Evolutionary conservation across 768 basidiomycete genomes (phyloP), one percentile per base, ranked within the genome.

Genomic region (Hebeloma cylindrosporum): DNA sequence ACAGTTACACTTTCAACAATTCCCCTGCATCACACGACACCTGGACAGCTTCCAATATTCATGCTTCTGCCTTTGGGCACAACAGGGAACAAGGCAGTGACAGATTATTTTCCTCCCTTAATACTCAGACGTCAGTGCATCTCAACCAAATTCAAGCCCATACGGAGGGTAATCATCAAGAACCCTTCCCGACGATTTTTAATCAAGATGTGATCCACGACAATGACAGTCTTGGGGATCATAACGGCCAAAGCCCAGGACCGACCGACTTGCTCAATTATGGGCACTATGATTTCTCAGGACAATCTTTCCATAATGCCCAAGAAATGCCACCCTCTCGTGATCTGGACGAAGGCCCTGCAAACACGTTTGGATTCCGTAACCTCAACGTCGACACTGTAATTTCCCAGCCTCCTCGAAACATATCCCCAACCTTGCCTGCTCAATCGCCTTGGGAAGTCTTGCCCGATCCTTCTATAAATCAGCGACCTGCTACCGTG

Each of bases 1-100:
- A 48, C 27, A 44, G 50, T 3, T 51, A 57, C 35, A 37, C 43
- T 4, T 61, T 48, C 32, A 53, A 46, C 37, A 50, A 43, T 38
- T 35, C 44, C 13, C 40, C 48, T 26, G 45, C 49, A 7, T 30
- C 52, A 1, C 53, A 52, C 9, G 60, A 61, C 33, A 40, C 55
- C 27, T 59, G 60, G 60, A 49, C 55, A 35, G 16, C 40, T 8
- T 39, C 52, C 21, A 54, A 49, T 32, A 33, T 47, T 2, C 32
- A 41, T 5, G 30, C 52, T 8, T 22, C 51, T 22, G 45, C 38
- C 20, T 48, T 56, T 26, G 25, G 20, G n/a, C 50, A 17, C 13
- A 20, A 34, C 9, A 43, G 36, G 40, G 45, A 49, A 32, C 47
- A 37, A 23, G 38, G 36, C 38, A 45, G 29, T 39, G 43, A 47